phyloP scores from a whole-genome alignment of 352 stramenopile genomes.

The Globisporangium apiculatum region DNA sequence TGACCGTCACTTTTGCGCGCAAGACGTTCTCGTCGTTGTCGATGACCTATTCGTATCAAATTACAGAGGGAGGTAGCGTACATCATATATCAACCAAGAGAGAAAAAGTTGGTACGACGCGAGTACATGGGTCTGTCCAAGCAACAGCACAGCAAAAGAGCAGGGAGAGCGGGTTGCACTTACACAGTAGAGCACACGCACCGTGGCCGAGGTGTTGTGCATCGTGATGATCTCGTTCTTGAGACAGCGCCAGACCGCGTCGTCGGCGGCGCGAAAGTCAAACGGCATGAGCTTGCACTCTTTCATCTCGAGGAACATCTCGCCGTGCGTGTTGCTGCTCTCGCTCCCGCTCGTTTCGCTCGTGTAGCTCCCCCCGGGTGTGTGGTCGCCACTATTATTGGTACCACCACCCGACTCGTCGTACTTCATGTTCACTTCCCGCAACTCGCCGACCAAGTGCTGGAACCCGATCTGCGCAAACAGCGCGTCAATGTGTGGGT shows the following conservation, averaged over 20 bases:
- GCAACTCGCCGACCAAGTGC: neutral
- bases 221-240: conserved; percentile 13
- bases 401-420: neutral
- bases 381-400: neutral
- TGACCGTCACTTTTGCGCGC: conserved; percentile 11
- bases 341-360: neutral
- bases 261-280: conserved; percentile 23
- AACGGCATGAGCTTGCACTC: conserved; percentile 49
- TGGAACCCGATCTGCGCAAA: conserved; percentile 6
- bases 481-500: conserved; percentile 9
- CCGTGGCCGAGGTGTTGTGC: conserved; percentile 11
- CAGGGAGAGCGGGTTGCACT: neutral
- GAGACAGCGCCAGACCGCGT: conserved; percentile 33
- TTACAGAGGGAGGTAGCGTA: neutral
- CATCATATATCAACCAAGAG: neutral
- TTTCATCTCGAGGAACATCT: conserved; percentile 32
- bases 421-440: conserved; percentile 11
- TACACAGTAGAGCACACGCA: conserved; percentile 4
- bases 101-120: neutral
- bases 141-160: neutral
- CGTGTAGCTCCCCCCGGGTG: neutral
- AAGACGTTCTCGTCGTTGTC: conserved; percentile 10
- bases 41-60: conserved; percentile 2
- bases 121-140: no score
- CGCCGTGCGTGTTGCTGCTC: conserved; percentile 1